A percentile compares a stretch with the other conserved stretches of the same genome.
Evolutionary conservation across 2,329 filamentous ascomycete species (phyloP).

Genomic region (Fusarium secorum): DNA sequence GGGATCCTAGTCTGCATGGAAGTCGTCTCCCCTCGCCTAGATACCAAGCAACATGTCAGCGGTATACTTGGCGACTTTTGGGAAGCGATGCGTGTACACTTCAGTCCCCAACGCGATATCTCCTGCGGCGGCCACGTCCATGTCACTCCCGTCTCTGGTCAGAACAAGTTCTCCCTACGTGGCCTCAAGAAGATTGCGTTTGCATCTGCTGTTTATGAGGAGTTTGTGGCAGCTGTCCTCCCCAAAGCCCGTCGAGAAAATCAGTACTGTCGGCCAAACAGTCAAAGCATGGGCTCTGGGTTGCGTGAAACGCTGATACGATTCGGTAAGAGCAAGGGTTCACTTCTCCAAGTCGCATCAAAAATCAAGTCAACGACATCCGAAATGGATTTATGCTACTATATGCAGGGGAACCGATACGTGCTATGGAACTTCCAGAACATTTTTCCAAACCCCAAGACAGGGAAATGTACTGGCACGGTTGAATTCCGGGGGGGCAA

Average conservation of each 20-base stretch:
- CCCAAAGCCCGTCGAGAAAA: conserved; percentile 47
- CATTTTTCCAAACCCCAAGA: conserved; percentile 49
- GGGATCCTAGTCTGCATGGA: conserved; percentile 50
- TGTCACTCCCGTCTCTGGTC: conserved; percentile 47
- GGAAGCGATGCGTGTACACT: conserved; percentile 53
- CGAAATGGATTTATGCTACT: conserved; percentile 46
- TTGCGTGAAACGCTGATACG: conserved; percentile 40
- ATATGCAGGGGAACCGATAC: conserved; percentile 52
- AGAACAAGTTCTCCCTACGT: conserved; percentile 48
- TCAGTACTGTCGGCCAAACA: conserved; percentile 48
- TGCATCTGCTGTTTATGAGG: conserved; percentile 47
- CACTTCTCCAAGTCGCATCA: conserved; percentile 43
- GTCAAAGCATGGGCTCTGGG: conserved; percentile 44
- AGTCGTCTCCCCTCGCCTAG: conserved; percentile 51
- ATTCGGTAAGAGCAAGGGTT: conserved; percentile 40
- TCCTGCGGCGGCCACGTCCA: conserved; percentile 53
- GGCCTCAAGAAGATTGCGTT: conserved; percentile 51
- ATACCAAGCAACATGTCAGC: conserved; percentile 46
- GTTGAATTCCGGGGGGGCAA: conserved; percentile 52
- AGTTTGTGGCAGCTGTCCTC: conserved; percentile 46
- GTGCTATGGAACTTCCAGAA: conserved; percentile 54
- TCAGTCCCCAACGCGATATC: conserved; percentile 47
- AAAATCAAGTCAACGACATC: conserved; percentile 39
- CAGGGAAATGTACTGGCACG: conserved; percentile 48
- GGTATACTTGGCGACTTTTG: conserved; percentile 51